Base-by-base conservation (phyloP, 495 filamentous ascomycete genomes). In the Penicillium salamii region DNA sequence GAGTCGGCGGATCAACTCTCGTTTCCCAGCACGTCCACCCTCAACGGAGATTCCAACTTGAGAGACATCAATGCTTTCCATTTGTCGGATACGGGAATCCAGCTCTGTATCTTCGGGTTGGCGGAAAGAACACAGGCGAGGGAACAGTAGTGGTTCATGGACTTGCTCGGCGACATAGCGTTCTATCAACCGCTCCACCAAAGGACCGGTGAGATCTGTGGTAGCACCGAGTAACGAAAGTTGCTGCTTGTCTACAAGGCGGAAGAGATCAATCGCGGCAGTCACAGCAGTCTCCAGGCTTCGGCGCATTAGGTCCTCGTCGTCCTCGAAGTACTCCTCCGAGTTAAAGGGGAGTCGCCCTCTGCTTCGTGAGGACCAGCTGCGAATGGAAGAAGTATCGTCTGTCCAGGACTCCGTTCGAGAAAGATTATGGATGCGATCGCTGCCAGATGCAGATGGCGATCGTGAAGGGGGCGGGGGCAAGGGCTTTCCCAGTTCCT, bases 101-200 rank as follows among this genome's bases (percentile, higher is more conserved):
- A 99, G 68, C 58, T 99, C 92, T n/a, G 83, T 74, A 66, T 99
- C 95, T 42, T 97, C 91, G 1, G 80, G 71, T 24, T 84, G 80
- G 49, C 87, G 85, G 49, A 91, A 85, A 6, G 82, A 78, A 59
- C 87, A 90, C 12, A 99, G 69, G 39, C 87, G 78, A 12, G 92
- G 91, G 55, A 90, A 92, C 19, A 97, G 81, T 18, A 91, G 75
- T 11, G 87, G 75, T 60, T 93, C 87, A 53, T 99, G 91, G 11
- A 97, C 82, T 65, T 97, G 92, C 59, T 97, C 95, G 2, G 88
- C 83, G 24, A 97, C 84, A 70, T 97, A 97, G 12, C 90, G 86
- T 68, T 99, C 95, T 55, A 99, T 95, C 49, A 97, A 78, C 23
- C 88, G 82, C 66, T 99, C 95, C 8, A 97, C 91, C 17, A 91